phyloP scores from a whole-genome alignment of 2,329 filamentous ascomycete genomes.

The Penicillium polonicum region DNA sequence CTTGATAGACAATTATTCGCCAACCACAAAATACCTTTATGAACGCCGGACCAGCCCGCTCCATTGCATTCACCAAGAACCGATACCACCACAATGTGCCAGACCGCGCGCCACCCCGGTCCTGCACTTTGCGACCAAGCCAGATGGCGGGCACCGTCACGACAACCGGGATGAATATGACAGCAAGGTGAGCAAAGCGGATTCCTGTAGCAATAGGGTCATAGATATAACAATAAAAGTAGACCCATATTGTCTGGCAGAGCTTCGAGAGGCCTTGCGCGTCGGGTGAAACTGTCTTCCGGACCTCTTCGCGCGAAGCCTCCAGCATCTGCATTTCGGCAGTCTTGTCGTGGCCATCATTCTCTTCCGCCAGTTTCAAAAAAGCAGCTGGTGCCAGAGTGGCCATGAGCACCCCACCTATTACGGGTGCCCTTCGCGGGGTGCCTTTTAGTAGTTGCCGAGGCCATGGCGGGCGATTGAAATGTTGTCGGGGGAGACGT shows the following conservation, averaged over 20 bases:
- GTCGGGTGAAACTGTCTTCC: conserved; percentile 64
- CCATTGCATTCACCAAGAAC: conserved; percentile 85
- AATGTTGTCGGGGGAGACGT: conserved; percentile 36
- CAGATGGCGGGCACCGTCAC: conserved; percentile 75
- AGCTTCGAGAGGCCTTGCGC: conserved; percentile 60
- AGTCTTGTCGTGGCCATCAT: conserved; percentile 58
- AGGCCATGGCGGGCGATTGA: conserved; percentile 24
- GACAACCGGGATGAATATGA: conserved; percentile 91
- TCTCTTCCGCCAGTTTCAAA: conserved; percentile 56
- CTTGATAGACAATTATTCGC: not conserved
- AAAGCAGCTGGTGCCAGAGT: conserved; percentile 59
- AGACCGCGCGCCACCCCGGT: conserved; percentile 69
- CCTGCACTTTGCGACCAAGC: conserved; percentile 64
- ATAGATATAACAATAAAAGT: conserved; percentile 59
- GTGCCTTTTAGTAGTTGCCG: conserved; percentile 18
- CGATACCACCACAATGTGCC: conserved; percentile 94
- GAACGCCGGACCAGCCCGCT: conserved; percentile 88
- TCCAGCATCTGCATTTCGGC: conserved; percentile 84
- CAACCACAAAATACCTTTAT: conserved; percentile 68
- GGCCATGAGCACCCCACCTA: conserved; percentile 39
- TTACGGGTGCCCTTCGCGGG: conserved; percentile 25
- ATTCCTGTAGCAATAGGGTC: conserved; percentile 85
- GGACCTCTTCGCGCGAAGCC: conserved; percentile 73
- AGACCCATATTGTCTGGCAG: conserved; percentile 60
- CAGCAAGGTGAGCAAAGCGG: conserved; percentile 80